A percentile compares a stretch with the other conserved stretches of the same genome.
phyloP scores from a whole-genome alignment of 495 filamentous ascomycete species.

The Penicillium tannophilum region DNA sequence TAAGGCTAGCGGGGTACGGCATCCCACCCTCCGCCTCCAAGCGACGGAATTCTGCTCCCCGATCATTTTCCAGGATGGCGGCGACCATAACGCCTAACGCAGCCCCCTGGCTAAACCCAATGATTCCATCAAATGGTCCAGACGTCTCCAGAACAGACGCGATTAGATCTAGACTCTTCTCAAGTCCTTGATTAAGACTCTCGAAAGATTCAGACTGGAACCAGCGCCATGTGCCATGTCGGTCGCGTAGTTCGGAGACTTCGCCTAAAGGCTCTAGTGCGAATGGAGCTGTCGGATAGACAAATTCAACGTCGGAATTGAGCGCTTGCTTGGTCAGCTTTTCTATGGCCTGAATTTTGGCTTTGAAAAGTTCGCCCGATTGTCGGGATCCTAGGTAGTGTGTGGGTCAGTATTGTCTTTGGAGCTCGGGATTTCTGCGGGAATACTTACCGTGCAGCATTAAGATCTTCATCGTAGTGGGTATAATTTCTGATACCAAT shows the following conservation, averaged over 20 bases:
- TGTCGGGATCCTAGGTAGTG: conserved; percentile 14
- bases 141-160: conserved; percentile 15
- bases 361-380: conserved; percentile 17
- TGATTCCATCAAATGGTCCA: conserved; percentile 40
- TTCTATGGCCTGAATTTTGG: conserved; percentile 13
- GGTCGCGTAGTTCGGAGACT: conserved; percentile 10
- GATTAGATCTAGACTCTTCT: neutral
- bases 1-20: conserved; percentile 8
- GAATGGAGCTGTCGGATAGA: conserved; percentile 16
- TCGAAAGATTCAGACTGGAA: conserved; percentile 10
- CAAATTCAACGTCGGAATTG: neutral
- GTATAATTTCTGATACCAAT: neutral
- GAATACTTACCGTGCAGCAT: conserved; percentile 13
- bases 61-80: conserved; percentile 8
- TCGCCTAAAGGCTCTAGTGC: neutral
- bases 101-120: conserved; percentile 37
- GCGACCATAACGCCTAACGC: conserved; percentile 13
- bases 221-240: conserved; percentile 12
- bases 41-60: neutral
- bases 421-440: neutral
- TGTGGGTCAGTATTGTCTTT: conserved; percentile 2
- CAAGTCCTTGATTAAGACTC: neutral
- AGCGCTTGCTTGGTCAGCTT: conserved; percentile 7
- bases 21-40: conserved; percentile 4
- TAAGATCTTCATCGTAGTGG: conserved; percentile 7